Base-by-base conservation (phyloP, 2,329 filamentous ascomycete genomes). In the Scytalidium sp. region DNA sequence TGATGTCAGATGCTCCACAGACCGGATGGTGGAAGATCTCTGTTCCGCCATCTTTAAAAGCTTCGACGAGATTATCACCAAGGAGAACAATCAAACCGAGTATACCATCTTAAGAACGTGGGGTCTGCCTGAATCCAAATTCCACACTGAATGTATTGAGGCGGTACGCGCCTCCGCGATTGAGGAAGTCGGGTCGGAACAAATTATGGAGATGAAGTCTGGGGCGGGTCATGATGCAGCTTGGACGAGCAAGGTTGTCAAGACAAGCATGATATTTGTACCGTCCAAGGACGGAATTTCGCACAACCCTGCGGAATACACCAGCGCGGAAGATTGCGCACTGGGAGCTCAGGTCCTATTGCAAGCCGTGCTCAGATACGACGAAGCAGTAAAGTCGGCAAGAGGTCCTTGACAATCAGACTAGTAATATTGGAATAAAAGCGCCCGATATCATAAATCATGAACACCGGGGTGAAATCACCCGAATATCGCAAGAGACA, bases 251-350 rank as follows among this genome's bases (percentile, higher is more conserved):
- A 62, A 57, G 13, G 53, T 57, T 21, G 55, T 56, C 3, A 56
- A 55, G 41, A 83, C 81, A 2, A 76, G 76, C 41, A 86, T 86
- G 83, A 81, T 85, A 23, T 86, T 86, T 57, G 78, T 85, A 11
- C 81, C 81, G 2, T 84, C 79, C 49, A 76, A 73, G 56, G 76
- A 83, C 58, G 83, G 82, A 2, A 67, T 86, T 17, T 83, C 79
- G 56, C 83, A 86, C 60, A 78, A 84, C 56, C 82, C 83, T 1
- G 73, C 77, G 45, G 83, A 85, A 59, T 85, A 80, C 58, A 79
- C 78, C 27, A 76, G 73, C 25, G 73, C 76, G 0, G 79, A 81
- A 39, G 80, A 84, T 59, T 85, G 80, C 59, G 70, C 72, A 1
- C 67, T 74, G n/a, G 79, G 80, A 3, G 75, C 78, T 41, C 67